A percentile compares a stretch with the other conserved stretches of the same genome.
These are phyloP conservation scores for Aspergillus baeticus DNA, from an alignment of 495 filamentous ascomycete species.

Conservation along the genomic window DNA sequence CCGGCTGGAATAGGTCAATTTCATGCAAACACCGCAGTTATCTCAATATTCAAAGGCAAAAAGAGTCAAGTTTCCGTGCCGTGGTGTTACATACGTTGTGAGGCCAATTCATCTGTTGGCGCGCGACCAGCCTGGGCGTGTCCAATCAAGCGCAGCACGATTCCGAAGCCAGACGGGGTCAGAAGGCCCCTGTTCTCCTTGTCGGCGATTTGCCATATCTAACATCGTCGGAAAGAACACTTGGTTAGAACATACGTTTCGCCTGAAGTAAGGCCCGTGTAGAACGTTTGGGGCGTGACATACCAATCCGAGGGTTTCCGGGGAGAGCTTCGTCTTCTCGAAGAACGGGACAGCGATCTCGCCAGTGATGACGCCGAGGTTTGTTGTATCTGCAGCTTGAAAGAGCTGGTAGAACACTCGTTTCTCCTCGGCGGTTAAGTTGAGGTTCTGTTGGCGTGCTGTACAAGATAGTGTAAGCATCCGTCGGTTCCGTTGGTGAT, in stretches of 20 bases:
- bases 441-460: slow-evolving; percentile 65
- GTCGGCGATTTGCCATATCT: slow-evolving; percentile 99
- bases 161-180: slow-evolving; percentile 85
- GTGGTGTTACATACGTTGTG: slow-evolving; percentile 52
- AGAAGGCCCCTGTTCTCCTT: slow-evolving; percentile 92
- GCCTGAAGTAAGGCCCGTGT: neutral
- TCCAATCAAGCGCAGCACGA: slow-evolving; percentile 90
- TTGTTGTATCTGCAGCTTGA: slow-evolving; percentile 81
- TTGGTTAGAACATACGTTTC: slow-evolving; percentile 10
- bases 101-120: slow-evolving; percentile 74
- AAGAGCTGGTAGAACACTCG: slow-evolving; percentile 90
- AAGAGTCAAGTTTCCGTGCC: neutral
- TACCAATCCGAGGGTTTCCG: slow-evolving; percentile 86
- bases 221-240: slow-evolving; percentile 11
- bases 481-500: slow-evolving; percentile 29
- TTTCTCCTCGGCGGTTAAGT: slow-evolving; percentile 90
- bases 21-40: slow-evolving; percentile 9
- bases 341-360: slow-evolving; percentile 98
- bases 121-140: slow-evolving; percentile 86
- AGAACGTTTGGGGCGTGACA: slow-evolving; percentile 19
- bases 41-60: neutral
- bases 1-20: slow-evolving; percentile 55
- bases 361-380: slow-evolving; percentile 90
- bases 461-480: slow-evolving; percentile 17
- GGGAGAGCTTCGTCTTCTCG: slow-evolving; percentile 86